phyloP scores from a whole-genome alignment of 768 basidiomycete species.

The Tricholoma terreum region DNA sequence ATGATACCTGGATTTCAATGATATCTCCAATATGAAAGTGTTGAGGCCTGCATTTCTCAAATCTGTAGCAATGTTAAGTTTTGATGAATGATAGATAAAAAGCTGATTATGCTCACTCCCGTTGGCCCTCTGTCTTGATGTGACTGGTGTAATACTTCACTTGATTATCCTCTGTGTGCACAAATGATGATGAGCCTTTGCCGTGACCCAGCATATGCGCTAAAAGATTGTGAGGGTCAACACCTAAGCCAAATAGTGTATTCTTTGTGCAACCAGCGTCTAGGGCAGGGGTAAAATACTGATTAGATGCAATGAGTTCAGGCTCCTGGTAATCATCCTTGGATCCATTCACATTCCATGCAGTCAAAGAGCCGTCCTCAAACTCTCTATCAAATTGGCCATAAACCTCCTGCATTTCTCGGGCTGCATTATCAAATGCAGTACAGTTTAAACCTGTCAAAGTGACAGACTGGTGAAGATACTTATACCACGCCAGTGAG shows the following conservation, averaged over 20 bases:
- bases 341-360: no score
- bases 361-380: no score
- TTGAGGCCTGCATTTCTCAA: not conserved
- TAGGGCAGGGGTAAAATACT: not conserved
- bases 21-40: not conserved
- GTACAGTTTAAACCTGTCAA: no score
- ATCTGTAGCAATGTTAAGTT: not conserved
- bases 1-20: not conserved
- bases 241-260: not conserved
- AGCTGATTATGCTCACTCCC: not conserved
- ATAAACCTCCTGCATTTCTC: no score
- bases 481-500: not conserved
- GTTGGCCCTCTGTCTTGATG: not conserved
- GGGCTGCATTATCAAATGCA: no score
- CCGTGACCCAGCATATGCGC: not conserved
- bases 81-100: not conserved
- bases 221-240: not conserved
- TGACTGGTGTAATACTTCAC: not conserved
- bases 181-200: not conserved
- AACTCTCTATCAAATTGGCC: no score
- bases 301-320: no score
- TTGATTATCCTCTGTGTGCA: not conserved
- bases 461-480: no score
- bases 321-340: no score
- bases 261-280: not conserved